Conservation (phyloP, 345 rosid genomes). For the Isatis tinctoria region DNA sequence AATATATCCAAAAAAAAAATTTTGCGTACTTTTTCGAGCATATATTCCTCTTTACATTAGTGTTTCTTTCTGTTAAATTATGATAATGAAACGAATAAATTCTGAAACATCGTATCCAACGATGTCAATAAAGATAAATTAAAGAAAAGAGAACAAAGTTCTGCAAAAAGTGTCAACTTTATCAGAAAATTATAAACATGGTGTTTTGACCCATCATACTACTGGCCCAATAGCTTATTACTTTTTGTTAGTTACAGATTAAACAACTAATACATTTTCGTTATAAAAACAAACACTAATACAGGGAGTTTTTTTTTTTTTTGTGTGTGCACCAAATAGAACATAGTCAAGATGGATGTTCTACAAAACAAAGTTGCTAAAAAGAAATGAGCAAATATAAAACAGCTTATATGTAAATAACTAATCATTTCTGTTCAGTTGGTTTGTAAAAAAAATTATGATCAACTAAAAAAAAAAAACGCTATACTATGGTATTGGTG, state of each 20-base stretch:
- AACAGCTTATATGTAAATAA: not conserved
- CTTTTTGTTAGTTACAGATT: slow-evolving; percentile 13
- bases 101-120: slow-evolving; percentile 31
- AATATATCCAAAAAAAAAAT: not conserved
- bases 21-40: slow-evolving; percentile 16
- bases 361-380: not conserved
- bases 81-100: slow-evolving; percentile 25
- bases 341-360: not conserved
- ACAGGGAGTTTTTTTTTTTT: too few relatives aligned
- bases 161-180: slow-evolving; percentile 34
- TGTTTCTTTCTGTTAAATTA: slow-evolving; percentile 13
- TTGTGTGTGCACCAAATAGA: too few relatives aligned
- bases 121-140: slow-evolving; percentile 17
- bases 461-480: not conserved
- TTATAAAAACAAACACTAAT: not conserved
- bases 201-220: slow-evolving; percentile 30
- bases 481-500: not conserved
- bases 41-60: slow-evolving; percentile 23
- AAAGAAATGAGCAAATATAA: not conserved
- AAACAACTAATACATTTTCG: not conserved
- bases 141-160: slow-evolving; percentile 18
- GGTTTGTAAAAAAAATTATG: not conserved
- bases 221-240: slow-evolving; percentile 13
- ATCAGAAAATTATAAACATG: not conserved
- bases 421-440: not conserved